Base-by-base conservation (phyloP, 129 eudicot species). In the Sambucus nigra region DNA sequence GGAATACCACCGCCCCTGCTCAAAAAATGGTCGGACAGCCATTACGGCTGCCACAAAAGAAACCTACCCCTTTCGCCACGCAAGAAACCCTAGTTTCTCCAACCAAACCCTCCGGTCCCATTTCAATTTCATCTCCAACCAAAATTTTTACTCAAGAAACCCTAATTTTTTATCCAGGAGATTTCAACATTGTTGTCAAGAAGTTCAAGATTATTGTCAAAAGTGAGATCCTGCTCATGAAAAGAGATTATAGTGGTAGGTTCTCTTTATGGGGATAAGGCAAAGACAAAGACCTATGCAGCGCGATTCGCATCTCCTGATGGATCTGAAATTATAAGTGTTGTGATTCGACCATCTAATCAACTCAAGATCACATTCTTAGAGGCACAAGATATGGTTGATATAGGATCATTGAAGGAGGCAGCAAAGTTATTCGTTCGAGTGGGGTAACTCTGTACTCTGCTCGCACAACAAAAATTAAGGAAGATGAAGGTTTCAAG, bases 291-390 rank as follows among this genome's bases (percentile, higher is more conserved):
- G 84, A 77, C 70, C 42, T 92, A 69, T 51, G 96, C 96, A 7
- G 99, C 96, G 56, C 92, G 91, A 32, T 86, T 92, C 74, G 75
- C 94, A 27, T 76, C 99, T 54, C 51, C 94, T 42, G 99, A 92
- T 77, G 96, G 99, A 80, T 82, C 84, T 19, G 99, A 92, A 73
- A 96, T 92, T 59, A 35, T 92, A 61, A 92, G 91, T 69, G 99
- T 92, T 47, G 68, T 92, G 42, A 69, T 75, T 62, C 94, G 94
- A 55, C 71, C 99, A 41, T 40, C 96, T 61, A 92, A 92, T 79
- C 83, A 76, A 62, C 99, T 92, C 57, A 92, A 92, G 84, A 86
- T 92, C 75, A 92, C 99, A 53, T 92, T 92, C 78, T 76, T 92
- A 69, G 99, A 92, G 99, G 97, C 97, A 32, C 58, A 84, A 58